phyloP scores from a whole-genome alignment of 2,329 filamentous ascomycete genomes.

The Xylaria multiplex region DNA sequence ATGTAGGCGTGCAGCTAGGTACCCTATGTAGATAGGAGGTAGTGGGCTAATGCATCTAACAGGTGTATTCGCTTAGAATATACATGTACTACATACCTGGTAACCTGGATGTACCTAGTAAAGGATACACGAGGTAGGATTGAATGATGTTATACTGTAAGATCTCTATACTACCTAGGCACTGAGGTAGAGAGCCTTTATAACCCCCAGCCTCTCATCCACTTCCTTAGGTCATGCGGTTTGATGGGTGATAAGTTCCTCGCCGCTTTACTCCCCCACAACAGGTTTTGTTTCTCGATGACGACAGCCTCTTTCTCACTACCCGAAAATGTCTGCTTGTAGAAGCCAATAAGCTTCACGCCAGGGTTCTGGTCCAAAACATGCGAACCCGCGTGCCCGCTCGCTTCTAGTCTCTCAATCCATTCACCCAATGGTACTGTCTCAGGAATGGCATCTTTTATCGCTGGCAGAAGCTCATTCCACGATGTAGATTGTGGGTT shows the following conservation, averaged over 20 bases:
- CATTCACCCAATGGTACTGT: slow-evolving; percentile 31
- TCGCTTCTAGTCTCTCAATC: slow-evolving; percentile 31
- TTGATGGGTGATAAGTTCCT: slow-evolving; percentile 23
- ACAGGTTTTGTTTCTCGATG: slow-evolving; percentile 27
- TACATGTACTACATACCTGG: no score
- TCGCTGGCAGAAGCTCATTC: slow-evolving; percentile 28
- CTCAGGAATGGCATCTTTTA: slow-evolving; percentile 25
- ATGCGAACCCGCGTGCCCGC: slow-evolving; percentile 14
- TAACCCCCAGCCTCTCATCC: slow-evolving; percentile 36
- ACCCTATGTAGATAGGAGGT: neutral
- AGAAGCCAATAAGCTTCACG: slow-evolving; percentile 37
- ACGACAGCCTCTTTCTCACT: neutral
- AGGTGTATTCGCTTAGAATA: no score
- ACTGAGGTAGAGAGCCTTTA: neutral
- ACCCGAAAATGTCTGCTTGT: slow-evolving; percentile 31
- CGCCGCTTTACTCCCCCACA: slow-evolving; percentile 28
- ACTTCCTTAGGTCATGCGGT: slow-evolving; percentile 28
- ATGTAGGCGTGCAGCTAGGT: no score
- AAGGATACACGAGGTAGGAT: no score
- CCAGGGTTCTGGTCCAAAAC: slow-evolving; percentile 31
- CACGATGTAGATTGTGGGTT: slow-evolving; percentile 29
- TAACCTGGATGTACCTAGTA: no score
- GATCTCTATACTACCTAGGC: no score
- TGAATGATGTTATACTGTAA: no score
- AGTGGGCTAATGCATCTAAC: no score